Evolutionary conservation across 2,329 filamentous ascomycete genomes (phyloP).

Genomic region (Microsporum ferrugineum): DNA sequence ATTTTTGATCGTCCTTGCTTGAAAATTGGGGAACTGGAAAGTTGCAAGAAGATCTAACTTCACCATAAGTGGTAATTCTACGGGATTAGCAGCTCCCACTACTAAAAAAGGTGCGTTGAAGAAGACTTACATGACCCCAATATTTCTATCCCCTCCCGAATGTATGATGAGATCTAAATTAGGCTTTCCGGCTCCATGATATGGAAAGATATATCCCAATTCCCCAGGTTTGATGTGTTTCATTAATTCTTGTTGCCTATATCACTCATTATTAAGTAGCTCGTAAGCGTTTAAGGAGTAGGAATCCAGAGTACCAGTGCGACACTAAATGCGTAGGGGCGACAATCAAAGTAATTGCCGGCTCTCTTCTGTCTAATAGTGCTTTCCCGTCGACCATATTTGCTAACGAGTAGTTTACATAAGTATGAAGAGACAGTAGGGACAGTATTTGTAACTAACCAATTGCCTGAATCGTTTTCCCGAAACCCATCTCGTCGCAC

Average conservation of each 20-base stretch:
- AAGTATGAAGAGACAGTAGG: conserved; percentile 1
- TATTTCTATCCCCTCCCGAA: conserved; percentile 12
- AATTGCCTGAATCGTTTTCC: conserved; percentile 30
- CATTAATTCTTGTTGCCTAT: conserved; percentile 23
- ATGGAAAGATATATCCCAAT: conserved; percentile 18
- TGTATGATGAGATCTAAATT: conserved; percentile 14
- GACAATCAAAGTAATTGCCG: conserved; percentile 28
- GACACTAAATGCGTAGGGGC: conserved; percentile 24
- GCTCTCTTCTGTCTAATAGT: conserved; percentile 13
- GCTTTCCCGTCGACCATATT: conserved; percentile 28
- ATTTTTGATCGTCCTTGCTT: conserved; percentile 14
- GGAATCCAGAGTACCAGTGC: conserved; percentile 23
- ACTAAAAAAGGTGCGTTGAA: not conserved
- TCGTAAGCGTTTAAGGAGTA: not conserved
- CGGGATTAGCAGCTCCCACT: not conserved
- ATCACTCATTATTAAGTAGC: not conserved
- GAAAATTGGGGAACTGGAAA: conserved; percentile 13
- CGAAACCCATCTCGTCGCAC: conserved; percentile 34
- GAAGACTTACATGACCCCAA: conserved; percentile 20
- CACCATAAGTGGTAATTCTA: conserved; percentile 31
- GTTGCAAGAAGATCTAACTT: conserved; percentile 27
- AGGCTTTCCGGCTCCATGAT: conserved; percentile 18
- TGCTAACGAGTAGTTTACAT: conserved; percentile 15
- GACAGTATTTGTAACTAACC: conserved; percentile 14
- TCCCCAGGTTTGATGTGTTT: conserved; percentile 21